phyloP scores from a whole-genome alignment of 1,284 basidiomycete species.

The Ganoderma lucidum region DNA sequence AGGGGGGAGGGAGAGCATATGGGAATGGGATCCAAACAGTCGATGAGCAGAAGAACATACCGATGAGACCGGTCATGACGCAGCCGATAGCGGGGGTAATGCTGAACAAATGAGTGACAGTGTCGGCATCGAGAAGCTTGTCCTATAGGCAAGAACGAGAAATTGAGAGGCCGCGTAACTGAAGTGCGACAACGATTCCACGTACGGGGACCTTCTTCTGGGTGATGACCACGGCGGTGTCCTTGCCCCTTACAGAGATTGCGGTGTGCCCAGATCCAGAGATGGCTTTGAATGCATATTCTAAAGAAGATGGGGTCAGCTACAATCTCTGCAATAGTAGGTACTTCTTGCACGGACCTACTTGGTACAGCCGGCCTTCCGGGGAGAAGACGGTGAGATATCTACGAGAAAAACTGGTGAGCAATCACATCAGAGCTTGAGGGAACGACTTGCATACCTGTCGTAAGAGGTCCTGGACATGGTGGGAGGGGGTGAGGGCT shows the following conservation, averaged over 20 bases:
- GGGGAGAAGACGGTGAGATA: constrained; percentile 95
- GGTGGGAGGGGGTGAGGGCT: constrained; percentile 35
- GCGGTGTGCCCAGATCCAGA: constrained; percentile 96
- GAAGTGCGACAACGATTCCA: constrained; percentile 29
- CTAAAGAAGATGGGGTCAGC: constrained; percentile 50
- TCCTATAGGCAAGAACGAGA: constrained; percentile 63
- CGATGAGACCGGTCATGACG: constrained; percentile 96
- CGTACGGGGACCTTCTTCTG: constrained; percentile 97
- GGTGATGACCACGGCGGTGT: constrained; percentile 94
- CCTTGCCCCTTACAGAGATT: constrained; percentile 92
- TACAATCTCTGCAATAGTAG: not conserved
- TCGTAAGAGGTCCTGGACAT: constrained; percentile 90
- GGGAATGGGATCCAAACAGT: not conserved
- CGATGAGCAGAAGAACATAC: constrained; percentile 52
- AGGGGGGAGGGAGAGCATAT: not conserved
- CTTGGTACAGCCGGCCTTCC: constrained; percentile 96
- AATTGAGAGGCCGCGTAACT: not conserved
- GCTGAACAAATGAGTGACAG: constrained; percentile 96
- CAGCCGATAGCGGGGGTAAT: constrained; percentile 98
- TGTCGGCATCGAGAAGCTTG: constrained; percentile 95
- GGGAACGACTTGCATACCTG: constrained; percentile 49
- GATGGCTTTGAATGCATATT: constrained; percentile 99
- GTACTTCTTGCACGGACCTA: constrained; percentile 70
- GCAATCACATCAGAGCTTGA: constrained; percentile 2
- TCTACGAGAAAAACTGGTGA: constrained; percentile 46